phyloP scores from a whole-genome alignment of 345 rosid species.

The Excoecaria cochinchinensis region DNA sequence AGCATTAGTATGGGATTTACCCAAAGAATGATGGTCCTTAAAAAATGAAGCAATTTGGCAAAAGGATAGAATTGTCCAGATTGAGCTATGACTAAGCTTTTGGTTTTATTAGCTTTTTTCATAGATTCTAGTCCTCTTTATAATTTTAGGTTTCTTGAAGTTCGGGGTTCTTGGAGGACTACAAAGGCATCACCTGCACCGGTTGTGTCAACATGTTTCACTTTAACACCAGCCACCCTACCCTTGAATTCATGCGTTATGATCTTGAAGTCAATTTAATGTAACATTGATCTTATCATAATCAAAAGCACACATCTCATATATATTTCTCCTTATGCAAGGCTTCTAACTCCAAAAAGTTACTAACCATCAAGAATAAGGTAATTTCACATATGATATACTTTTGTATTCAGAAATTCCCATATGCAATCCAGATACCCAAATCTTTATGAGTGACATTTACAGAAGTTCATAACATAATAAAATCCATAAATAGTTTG shows the following conservation, averaged over 20 bases:
- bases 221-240: slow-evolving; percentile 31
- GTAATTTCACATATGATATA: neutral
- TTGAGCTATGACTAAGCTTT: no score
- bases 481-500: no score
- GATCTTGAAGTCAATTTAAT: neutral
- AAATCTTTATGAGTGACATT: neutral
- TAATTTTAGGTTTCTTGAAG: no score
- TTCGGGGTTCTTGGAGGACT: no score
- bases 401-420: neutral
- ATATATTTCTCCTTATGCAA: neutral
- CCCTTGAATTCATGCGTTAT: slow-evolving; percentile 38
- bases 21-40: neutral
- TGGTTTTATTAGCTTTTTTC: no score
- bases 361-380: neutral
- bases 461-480: no score
- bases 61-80: neutral
- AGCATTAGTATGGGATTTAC: neutral
- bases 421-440: neutral
- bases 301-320: slow-evolving; percentile 2
- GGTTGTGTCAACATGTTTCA: slow-evolving; percentile 40
- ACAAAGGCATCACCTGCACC: slow-evolving; percentile 50
- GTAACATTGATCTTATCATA: neutral
- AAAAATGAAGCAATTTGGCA: neutral
- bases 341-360: neutral
- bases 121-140: no score